Evolutionary conservation across 176 grass and related monocot species (phyloP).

Genomic region (Rhynchospora breviuscula): DNA sequence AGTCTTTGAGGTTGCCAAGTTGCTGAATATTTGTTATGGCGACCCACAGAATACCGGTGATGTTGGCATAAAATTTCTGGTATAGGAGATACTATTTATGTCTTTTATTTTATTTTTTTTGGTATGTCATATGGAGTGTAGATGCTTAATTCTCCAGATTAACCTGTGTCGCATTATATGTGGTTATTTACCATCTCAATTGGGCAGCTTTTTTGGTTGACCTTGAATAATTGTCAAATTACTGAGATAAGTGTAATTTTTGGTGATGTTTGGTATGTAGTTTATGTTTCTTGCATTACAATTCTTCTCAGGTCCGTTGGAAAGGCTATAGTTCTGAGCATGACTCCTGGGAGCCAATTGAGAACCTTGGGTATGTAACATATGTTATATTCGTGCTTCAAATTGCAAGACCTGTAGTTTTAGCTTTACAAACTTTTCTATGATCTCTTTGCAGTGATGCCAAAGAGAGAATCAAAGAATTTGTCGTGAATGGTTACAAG

Average conservation of each 20-base stretch:
- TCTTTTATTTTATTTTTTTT: slow-evolving; percentile 7
- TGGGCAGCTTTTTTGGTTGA: background rate
- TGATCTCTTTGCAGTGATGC: slow-evolving; percentile 52
- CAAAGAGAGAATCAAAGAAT: slow-evolving; percentile 55
- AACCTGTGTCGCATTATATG: background rate
- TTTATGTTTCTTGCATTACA: background rate
- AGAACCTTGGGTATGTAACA: slow-evolving; percentile 51
- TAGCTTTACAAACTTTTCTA: slow-evolving; percentile 2
- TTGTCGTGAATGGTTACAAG: slow-evolving; percentile 49
- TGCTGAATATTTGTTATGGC: slow-evolving; percentile 47
- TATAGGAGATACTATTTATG: background rate
- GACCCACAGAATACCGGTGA: slow-evolving; percentile 38
- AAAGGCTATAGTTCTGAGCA: slow-evolving; percentile 66
- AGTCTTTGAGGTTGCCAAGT: slow-evolving; percentile 51
- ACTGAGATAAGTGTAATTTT: background rate
- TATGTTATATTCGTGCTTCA: background rate
- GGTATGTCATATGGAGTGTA: slow-evolving; percentile 26
- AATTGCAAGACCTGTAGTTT: background rate
- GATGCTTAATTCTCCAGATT: background rate
- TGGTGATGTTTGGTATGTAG: too few relatives aligned
- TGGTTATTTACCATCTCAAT: background rate
- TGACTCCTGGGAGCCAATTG: slow-evolving; percentile 79
- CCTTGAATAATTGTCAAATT: background rate
- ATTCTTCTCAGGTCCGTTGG: slow-evolving; percentile 54
- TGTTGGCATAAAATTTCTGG: slow-evolving; percentile 60